Conservation (phyloP, 2,329 filamentous ascomycete genomes). For the Sarocladium kiliense region DNA sequence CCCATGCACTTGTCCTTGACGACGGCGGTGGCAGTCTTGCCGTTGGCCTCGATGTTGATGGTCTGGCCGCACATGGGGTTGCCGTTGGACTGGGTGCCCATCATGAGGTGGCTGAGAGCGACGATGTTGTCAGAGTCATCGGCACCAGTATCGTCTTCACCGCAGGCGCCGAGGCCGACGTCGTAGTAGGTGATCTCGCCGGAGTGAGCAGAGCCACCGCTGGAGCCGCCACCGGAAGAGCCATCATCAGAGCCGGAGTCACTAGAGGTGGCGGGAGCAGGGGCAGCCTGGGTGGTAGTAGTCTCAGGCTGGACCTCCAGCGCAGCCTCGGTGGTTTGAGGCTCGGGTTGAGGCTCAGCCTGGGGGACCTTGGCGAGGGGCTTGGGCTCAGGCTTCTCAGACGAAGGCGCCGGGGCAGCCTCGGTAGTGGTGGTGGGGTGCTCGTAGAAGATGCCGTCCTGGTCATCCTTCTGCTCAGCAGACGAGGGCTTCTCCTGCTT, state of each 20-base stretch:
- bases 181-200: constrained; percentile 74
- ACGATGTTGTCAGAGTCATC: constrained; percentile 57
- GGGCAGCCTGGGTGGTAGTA: constrained; percentile 8
- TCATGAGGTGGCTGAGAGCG: constrained; percentile 60
- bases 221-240: constrained; percentile 10
- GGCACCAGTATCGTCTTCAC: constrained; percentile 52
- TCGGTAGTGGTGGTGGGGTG: constrained; percentile 1
- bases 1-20: constrained; percentile 75
- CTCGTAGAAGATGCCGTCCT: constrained; percentile 6
- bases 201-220: constrained; percentile 22
- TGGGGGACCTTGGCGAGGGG: constrained; percentile 11
- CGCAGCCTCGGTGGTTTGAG: constrained; percentile 15
- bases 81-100: constrained; percentile 58
- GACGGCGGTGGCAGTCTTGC: constrained; percentile 51
- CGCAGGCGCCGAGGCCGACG: constrained; percentile 65
- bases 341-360: constrained; percentile 12
- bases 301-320: constrained; percentile 14
- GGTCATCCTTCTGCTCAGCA: background rate
- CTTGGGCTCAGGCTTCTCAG: constrained; percentile 12
- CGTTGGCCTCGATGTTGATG: constrained; percentile 58
- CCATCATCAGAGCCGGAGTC: constrained; percentile 9
- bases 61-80: constrained; percentile 68
- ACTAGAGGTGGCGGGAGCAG: constrained; percentile 15
- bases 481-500: constrained; percentile 10
- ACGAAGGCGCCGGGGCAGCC: background rate